Percentiles rank a stretch among this genome's conserved stretches.
Conservation (phyloP, 441 rosid genomes). For the Gossypium gossypioides region DNA sequence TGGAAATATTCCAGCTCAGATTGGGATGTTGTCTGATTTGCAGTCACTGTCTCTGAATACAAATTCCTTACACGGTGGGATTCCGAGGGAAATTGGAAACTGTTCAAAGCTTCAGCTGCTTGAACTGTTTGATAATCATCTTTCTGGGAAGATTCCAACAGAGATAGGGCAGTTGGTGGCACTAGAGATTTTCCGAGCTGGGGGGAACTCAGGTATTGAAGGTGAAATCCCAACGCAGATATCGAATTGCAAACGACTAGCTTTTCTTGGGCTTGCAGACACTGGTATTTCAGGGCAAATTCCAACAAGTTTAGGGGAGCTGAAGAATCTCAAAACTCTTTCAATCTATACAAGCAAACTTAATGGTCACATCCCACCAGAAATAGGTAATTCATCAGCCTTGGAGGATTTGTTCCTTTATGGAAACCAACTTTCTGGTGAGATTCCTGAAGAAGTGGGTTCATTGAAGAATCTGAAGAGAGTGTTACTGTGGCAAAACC, state of each 20-base stretch:
- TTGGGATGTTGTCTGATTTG: conserved; percentile 37
- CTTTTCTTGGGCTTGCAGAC: conserved; percentile 59
- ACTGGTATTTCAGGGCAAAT: conserved; percentile 52
- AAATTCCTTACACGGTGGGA: conserved; percentile 34
- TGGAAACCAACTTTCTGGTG: conserved; percentile 45
- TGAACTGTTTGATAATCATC: conserved; percentile 52
- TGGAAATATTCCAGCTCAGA: conserved; percentile 42
- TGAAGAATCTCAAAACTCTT: conserved; percentile 46
- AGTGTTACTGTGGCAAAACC: conserved; percentile 57
- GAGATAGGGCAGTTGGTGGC: conserved; percentile 38
- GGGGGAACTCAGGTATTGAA: conserved; percentile 47
- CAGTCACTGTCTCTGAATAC: conserved; percentile 37
- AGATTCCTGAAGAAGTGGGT: conserved; percentile 47
- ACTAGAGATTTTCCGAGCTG: conserved; percentile 48
- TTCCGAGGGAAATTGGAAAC: conserved; percentile 47
- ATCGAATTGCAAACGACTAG: conserved; percentile 39
- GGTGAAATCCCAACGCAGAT: conserved; percentile 57
- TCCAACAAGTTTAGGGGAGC: conserved; percentile 44
- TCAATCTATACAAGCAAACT: conserved; percentile 58
- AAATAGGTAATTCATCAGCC: conserved; percentile 47
- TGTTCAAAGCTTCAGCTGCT: conserved; percentile 40
- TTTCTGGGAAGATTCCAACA: conserved; percentile 46
- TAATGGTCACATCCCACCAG: conserved; percentile 44
- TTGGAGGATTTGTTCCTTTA: conserved; percentile 53
- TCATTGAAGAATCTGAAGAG: conserved; percentile 39